Percentiles rank a stretch among this genome's conserved stretches.
These are phyloP conservation scores for Petasospora rhodanensis DNA, from an alignment of 1,139 yeast species.

Conservation along the genomic window DNA sequence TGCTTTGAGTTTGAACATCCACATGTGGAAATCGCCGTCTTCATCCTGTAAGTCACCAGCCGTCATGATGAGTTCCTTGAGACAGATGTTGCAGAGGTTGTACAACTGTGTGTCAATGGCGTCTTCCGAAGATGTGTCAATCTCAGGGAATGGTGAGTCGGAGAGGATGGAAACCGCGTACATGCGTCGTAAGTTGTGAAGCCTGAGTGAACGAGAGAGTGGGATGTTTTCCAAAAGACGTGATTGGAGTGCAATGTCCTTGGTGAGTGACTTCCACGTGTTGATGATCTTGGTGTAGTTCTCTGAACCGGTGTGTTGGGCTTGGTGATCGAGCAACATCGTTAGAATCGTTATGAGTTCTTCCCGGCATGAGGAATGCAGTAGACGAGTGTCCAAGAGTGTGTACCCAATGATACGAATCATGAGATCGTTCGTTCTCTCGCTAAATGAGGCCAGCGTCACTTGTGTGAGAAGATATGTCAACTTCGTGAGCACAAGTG, in stretches of 20 bases:
- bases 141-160: constrained; percentile 1
- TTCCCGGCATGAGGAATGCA: too few relatives aligned
- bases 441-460: too few relatives aligned
- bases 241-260: constrained; percentile 1
- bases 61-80: too few relatives aligned
- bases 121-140: too few relatives aligned
- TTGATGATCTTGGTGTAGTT: constrained; percentile 1
- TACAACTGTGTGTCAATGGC: constrained; percentile 1
- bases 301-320: neutral
- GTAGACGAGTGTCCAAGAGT: constrained; percentile 20
- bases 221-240: constrained; percentile 7
- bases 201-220: neutral
- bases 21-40: constrained; percentile 4
- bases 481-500: too few relatives aligned
- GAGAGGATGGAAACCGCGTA: constrained; percentile 5
- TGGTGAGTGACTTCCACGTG: constrained; percentile 7
- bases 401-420: constrained; percentile 12
- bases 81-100: too few relatives aligned
- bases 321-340: constrained; percentile 1
- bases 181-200: constrained; percentile 1
- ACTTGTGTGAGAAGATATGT: too few relatives aligned
- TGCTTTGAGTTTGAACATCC: constrained; percentile 9
- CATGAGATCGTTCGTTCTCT: too few relatives aligned
- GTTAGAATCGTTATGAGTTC: constrained; percentile 4
- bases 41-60: constrained; percentile 1